Base-by-base conservation (phyloP, 805 yeast species). In the Saturnispora besseyi region DNA sequence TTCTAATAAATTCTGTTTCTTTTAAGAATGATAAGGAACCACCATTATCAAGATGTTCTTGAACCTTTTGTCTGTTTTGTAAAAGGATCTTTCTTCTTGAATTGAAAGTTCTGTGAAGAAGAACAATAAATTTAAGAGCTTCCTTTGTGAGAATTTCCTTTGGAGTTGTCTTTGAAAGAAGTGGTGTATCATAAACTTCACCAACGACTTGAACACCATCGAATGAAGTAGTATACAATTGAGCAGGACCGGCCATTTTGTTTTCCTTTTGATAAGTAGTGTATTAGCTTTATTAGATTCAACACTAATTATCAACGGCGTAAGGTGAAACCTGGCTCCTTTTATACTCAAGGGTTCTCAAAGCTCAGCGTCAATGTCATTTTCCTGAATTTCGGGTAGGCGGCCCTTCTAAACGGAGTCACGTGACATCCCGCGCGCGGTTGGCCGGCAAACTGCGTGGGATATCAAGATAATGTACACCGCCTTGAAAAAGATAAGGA, bases 81-180 rank as follows among this genome's bases (percentile, higher is more conserved):
- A 85, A 70, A 54, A 84, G 70, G 53, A 73, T 68, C 57, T 74
- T 70, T 67, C 93, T 77, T 45, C 73, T 77, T 34, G 62, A 69
- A 63, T 84, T 81, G 73, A 85, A 85, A 47, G 83, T 73, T 63
- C 88, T 78, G 66, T 85, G 93, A 54, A 85, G 72, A 32, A 85
- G 70, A 26, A 85, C 87, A 52, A 85, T 76, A 56, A 85, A 81
- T 47, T 79, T 82, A 51, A 85, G 69, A 4, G 90, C 85, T 57
- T 71, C 81, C 33, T 73, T 64, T 49, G 78, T 76, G 57, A 76
- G 68, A 50, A 79, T 77, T 59, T 78, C 82, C 57, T 71, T 70
- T 48, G 82, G 71, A 68, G 64, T 68, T 55, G 61, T 59, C 60
- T 54, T 77, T 67, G 71, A 62, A 45, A 63, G 57, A 34, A 59